Percentiles rank a stretch among this genome's conserved stretches.
Evolutionary conservation across 2,329 filamentous ascomycete species (phyloP).

Genomic region (Thielaviopsis populi): DNA sequence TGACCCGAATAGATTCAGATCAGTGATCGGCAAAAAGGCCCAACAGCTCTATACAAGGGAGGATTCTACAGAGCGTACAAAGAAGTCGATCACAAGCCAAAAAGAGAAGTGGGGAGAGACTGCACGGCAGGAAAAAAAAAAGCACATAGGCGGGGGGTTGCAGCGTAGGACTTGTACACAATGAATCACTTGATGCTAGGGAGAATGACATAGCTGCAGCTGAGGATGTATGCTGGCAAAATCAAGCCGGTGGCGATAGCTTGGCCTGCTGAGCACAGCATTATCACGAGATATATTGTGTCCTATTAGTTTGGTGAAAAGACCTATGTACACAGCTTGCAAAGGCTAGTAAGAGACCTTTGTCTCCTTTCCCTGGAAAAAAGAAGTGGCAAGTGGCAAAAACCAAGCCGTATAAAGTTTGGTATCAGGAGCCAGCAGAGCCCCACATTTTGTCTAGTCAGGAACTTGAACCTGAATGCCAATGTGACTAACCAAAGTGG

Average conservation of each 20-base stretch:
- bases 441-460: not conserved
- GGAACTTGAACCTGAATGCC: not conserved
- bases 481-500: not conserved
- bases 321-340: not conserved
- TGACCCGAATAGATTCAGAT: not conserved
- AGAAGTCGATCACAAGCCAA: not conserved
- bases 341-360: not conserved
- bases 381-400: conserved; percentile 2
- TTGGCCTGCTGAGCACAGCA: not conserved
- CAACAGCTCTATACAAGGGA: not conserved
- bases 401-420: not conserved
- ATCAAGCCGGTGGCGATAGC: not conserved
- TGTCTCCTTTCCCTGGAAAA: not conserved
- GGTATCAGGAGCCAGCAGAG: not conserved
- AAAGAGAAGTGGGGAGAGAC: not conserved
- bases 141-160: no score
- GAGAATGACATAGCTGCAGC: not conserved
- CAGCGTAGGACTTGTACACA: not conserved
- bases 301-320: not conserved
- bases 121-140: not conserved
- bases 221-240: not conserved
- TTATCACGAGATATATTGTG: not conserved
- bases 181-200: not conserved
- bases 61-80: not conserved
- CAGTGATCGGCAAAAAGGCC: not conserved